These are phyloP conservation scores for Cordyceps fumosorosea DNA, from an alignment of 2,329 filamentous ascomycete species.

Conservation along the genomic window DNA sequence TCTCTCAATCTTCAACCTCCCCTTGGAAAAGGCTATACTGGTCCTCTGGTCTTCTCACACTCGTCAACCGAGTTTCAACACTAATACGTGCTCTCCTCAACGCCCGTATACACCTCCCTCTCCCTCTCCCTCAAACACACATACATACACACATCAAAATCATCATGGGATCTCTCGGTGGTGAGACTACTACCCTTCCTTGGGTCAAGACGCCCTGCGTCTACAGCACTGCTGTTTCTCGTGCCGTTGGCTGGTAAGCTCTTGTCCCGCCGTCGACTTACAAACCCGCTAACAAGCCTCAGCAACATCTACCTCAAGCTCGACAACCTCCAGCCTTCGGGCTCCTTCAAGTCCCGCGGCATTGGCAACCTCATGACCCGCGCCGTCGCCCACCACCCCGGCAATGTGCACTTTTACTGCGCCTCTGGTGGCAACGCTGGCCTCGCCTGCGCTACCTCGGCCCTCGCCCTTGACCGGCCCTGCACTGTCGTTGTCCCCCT, in stretches of 20 bases:
- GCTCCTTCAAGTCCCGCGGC: slow-evolving; percentile 79
- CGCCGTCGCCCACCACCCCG: slow-evolving; percentile 26
- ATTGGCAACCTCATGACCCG: slow-evolving; percentile 62
- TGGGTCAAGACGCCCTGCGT: slow-evolving; percentile 69
- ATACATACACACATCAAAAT: not conserved
- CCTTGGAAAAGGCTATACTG: not conserved
- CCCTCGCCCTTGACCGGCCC: slow-evolving; percentile 53
- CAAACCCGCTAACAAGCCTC: slow-evolving; percentile 19
- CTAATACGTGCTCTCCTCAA: slow-evolving; percentile 13
- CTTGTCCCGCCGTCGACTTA: not conserved
- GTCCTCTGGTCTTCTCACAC: slow-evolving; percentile 8
- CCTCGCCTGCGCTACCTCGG: slow-evolving; percentile 71
- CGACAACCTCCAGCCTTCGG: slow-evolving; percentile 76
- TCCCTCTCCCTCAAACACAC: not conserved
- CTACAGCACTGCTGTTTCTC: slow-evolving; percentile 59
- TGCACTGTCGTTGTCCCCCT: slow-evolving; percentile 71
- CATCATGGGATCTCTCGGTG: slow-evolving; percentile 35
- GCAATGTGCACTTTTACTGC: slow-evolving; percentile 64
- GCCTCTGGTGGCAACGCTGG: slow-evolving; percentile 80
- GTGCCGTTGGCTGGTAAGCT: slow-evolving; percentile 63
- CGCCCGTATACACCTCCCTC: slow-evolving; percentile 2
- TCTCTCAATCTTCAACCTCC: not conserved
- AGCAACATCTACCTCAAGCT: slow-evolving; percentile 79
- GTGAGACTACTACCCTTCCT: slow-evolving; percentile 40
- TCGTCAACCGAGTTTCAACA: slow-evolving; percentile 14